Evolutionary conservation across 495 filamentous ascomycete species (phyloP).

Genomic region (Cercophora samala): DNA sequence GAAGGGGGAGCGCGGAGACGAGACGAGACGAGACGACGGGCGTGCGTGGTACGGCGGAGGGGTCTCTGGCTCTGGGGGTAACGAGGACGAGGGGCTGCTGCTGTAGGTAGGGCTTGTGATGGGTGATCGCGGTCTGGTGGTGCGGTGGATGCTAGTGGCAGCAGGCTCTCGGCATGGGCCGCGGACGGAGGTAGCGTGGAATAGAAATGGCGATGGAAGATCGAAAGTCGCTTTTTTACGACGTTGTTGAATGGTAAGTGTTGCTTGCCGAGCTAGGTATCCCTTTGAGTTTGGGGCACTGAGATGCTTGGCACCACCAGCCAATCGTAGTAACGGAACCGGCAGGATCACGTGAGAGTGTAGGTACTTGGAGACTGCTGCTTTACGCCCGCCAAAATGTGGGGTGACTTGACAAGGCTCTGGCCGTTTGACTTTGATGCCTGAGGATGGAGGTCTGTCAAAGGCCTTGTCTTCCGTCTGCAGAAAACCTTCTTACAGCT

Average conservation of each 20-base stretch:
- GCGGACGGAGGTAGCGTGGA: background rate
- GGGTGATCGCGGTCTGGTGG: background rate
- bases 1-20: constrained; percentile 5
- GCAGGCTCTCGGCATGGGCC: background rate
- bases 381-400: background rate
- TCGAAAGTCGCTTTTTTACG: background rate
- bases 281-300: background rate
- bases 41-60: background rate
- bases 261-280: background rate
- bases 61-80: background rate
- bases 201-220: background rate
- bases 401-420: background rate
- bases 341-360: background rate
- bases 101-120: background rate
- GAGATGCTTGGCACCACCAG: background rate
- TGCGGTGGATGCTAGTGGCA: background rate
- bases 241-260: background rate
- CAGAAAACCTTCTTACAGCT: no score
- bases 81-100: background rate
- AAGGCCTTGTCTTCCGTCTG: no score
- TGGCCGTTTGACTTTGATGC: background rate
- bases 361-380: background rate
- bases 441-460: no score
- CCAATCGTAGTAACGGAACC: background rate
- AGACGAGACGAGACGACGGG: background rate